Evolutionary conservation across 2,329 filamentous ascomycete species (phyloP).

Genomic region (Conoideocrella luteorostrata): DNA sequence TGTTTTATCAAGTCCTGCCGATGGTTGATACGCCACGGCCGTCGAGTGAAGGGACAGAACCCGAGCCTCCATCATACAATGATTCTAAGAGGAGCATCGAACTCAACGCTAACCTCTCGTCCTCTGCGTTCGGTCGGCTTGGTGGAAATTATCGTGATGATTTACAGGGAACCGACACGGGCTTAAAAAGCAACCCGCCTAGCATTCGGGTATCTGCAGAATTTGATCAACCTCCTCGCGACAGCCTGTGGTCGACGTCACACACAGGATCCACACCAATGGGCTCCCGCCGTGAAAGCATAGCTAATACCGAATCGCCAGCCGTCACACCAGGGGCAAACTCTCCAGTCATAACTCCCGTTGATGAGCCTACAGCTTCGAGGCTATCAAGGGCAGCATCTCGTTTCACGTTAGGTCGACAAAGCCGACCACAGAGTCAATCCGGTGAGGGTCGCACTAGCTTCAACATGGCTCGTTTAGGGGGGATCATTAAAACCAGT

Average conservation of each 20-base stretch:
- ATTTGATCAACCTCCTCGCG: constrained; percentile 40
- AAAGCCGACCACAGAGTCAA: constrained; percentile 53
- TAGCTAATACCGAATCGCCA: constrained; percentile 42
- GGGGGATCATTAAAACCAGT: constrained; percentile 44
- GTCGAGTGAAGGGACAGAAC: constrained; percentile 40
- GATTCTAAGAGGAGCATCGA: constrained; percentile 41
- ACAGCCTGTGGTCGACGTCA: constrained; percentile 37
- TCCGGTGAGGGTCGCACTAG: constrained; percentile 53
- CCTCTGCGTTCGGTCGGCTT: constrained; percentile 3
- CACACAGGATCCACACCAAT: constrained; percentile 24
- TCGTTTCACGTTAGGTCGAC: constrained; percentile 40
- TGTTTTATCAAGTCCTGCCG: constrained; percentile 93
- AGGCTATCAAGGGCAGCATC: constrained; percentile 52
- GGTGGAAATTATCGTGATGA: constrained; percentile 17
- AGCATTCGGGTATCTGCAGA: constrained; percentile 53
- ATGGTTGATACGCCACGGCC: constrained; percentile 61
- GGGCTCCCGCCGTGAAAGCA: constrained; percentile 44
- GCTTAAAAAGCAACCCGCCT: constrained; percentile 31
- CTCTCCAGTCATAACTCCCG: constrained; percentile 35
- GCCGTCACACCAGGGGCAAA: constrained; percentile 28
- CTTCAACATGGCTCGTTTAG: constrained; percentile 49
- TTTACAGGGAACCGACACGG: constrained; percentile 15
- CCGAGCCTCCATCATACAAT: constrained; percentile 53
- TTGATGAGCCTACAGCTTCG: constrained; percentile 48
- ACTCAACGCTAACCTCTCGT: constrained; percentile 17